Conservation (phyloP, 177 flowering plant species). For the Vitis hybrid region DNA sequence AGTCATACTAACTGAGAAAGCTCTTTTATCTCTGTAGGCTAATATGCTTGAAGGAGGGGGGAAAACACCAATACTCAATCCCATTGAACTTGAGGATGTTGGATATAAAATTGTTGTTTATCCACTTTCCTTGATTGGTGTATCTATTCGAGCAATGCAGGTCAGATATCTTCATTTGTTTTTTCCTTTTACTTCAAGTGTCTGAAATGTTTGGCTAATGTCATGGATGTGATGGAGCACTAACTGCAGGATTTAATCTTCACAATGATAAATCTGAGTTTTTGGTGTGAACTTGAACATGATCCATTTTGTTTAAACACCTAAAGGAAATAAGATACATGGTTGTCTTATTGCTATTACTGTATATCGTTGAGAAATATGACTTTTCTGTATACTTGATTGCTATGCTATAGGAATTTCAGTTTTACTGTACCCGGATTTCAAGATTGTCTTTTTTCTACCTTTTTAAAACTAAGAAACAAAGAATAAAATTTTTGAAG, state of each 20-base stretch:
- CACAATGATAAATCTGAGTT: no score
- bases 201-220: background rate
- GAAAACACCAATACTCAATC: slow-evolving; percentile 84
- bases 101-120: slow-evolving; percentile 86
- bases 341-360: no score
- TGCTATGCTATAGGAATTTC: no score
- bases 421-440: no score
- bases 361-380: no score
- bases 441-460: no score
- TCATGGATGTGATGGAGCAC: background rate
- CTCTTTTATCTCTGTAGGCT: slow-evolving; percentile 47
- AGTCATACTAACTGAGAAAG: background rate
- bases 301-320: background rate
- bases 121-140: slow-evolving; percentile 92
- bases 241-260: no score
- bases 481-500: no score
- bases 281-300: background rate
- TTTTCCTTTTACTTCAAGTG: background rate
- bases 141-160: slow-evolving; percentile 93
- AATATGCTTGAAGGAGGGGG: slow-evolving; percentile 99
- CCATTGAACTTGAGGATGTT: slow-evolving; percentile 77
- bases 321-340: no score
- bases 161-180: slow-evolving; percentile 30
- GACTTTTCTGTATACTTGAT: no score
- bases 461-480: no score